phyloP scores from a whole-genome alignment of 148 eudicot genomes.

The Suaeda aralocaspica region DNA sequence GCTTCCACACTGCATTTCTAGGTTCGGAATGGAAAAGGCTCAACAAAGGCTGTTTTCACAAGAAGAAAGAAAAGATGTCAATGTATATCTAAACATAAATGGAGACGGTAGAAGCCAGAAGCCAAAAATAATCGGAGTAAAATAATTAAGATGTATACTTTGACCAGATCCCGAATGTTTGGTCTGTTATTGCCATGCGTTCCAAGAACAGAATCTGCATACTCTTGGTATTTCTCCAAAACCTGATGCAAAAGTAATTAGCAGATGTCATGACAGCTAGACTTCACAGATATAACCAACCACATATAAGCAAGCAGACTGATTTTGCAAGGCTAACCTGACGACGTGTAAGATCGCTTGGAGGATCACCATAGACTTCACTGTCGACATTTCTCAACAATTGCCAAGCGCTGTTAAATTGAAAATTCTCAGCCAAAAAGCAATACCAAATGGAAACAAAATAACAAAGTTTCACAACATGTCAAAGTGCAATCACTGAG shows the following conservation, averaged over 20 bases:
- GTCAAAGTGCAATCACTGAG: no score
- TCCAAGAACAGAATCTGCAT: conserved; percentile 75
- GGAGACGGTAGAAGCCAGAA: neutral
- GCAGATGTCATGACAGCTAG: neutral
- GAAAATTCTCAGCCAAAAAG: conserved; percentile 17
- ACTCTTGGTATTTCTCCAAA: conserved; percentile 70
- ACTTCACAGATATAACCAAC: neutral
- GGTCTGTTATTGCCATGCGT: conserved; percentile 68
- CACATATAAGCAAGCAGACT: neutral
- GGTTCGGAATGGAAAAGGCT: conserved; percentile 78
- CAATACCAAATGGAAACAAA: neutral
- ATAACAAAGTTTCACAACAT: neutral
- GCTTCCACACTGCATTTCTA: conserved; percentile 83
- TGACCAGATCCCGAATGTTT: conserved; percentile 65
- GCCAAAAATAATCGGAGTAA: neutral
- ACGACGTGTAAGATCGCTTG: conserved; percentile 60
- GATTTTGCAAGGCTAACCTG: conserved; percentile 41
- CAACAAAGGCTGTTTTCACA: conserved; percentile 59
- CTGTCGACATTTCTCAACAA: conserved; percentile 65
- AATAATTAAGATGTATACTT: conserved; percentile 37
- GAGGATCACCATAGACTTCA: conserved; percentile 80
- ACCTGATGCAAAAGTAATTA: conserved; percentile 40
- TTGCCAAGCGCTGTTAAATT: conserved; percentile 71
- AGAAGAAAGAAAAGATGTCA: neutral
- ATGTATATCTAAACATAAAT: conserved; percentile 4